These are phyloP conservation scores for Otatea glauca DNA, from an alignment of 176 grass and related monocot genomes.

Conservation along the genomic window DNA sequence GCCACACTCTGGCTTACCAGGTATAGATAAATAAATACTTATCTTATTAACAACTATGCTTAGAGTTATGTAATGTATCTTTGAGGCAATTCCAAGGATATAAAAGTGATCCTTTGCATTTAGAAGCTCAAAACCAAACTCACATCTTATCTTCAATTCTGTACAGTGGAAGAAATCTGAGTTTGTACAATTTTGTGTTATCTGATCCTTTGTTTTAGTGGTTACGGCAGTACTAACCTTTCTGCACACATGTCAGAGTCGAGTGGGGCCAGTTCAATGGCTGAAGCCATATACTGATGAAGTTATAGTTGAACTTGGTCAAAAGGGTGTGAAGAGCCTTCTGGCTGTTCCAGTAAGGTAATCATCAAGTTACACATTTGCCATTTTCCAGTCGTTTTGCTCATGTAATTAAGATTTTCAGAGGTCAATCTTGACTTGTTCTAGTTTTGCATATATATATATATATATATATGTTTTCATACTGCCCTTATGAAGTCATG, in stretches of 20 bases:
- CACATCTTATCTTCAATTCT: conserved; percentile 15
- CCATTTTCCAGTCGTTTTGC: not conserved
- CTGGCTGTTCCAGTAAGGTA: conserved; percentile 97
- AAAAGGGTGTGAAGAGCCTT: conserved; percentile 88
- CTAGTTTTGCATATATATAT: not conserved
- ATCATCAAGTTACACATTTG: conserved; percentile 26
- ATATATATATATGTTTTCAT: not conserved
- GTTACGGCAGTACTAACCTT: conserved; percentile 29
- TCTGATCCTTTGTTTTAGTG: not conserved
- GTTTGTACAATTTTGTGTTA: not conserved
- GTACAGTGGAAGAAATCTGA: not conserved
- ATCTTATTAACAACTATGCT: not conserved
- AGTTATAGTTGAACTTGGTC: conserved; percentile 84
- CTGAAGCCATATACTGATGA: conserved; percentile 97
- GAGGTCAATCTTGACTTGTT: not conserved
- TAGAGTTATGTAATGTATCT: not conserved
- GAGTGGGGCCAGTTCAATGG: conserved; percentile 94
- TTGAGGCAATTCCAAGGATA: conserved; percentile 15
- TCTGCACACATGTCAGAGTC: conserved; percentile 61
- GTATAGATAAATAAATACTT: conserved; percentile 48
- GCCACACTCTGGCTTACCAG: conserved; percentile 91
- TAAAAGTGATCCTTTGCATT: not conserved
- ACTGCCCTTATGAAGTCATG: not conserved
- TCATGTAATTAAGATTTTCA: not conserved
- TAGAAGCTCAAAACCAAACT: not conserved